A percentile compares a stretch with the other conserved stretches of the same genome.
Evolutionary conservation across 345 rosid species (phyloP).

Genomic region (Clarkia xantiana): DNA sequence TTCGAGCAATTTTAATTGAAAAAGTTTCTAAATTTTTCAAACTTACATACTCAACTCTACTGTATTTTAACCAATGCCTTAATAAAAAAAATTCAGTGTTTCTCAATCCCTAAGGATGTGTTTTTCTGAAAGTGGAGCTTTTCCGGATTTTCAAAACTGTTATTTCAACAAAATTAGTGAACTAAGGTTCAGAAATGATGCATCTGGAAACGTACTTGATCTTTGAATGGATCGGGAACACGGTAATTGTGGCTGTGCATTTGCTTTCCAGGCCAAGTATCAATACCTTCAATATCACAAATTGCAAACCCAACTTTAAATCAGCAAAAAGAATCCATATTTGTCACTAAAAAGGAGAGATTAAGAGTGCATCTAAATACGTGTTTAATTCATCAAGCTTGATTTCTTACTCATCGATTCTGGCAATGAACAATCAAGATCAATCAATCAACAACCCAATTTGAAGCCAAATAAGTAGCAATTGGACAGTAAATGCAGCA

Average conservation of each 20-base stretch:
- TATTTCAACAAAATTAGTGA: too few relatives aligned
- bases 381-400: too few relatives aligned
- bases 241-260: slow-evolving; percentile 85
- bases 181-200: background rate
- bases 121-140: too few relatives aligned
- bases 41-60: too few relatives aligned
- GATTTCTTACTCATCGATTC: background rate
- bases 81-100: too few relatives aligned
- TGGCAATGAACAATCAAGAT: background rate
- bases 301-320: background rate
- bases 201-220: slow-evolving; percentile 37
- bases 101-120: too few relatives aligned
- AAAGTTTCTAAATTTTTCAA: too few relatives aligned
- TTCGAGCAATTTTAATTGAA: too few relatives aligned
- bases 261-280: slow-evolving; percentile 82
- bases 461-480: too few relatives aligned
- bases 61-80: too few relatives aligned
- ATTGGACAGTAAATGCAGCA: background rate
- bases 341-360: background rate
- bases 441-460: background rate
- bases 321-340: background rate
- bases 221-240: slow-evolving; percentile 40
- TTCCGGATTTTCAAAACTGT: too few relatives aligned
- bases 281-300: slow-evolving; percentile 29
- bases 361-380: background rate